Conservation (phyloP, 2,329 filamentous ascomycete species). For the Plenodomus lindquistii region DNA sequence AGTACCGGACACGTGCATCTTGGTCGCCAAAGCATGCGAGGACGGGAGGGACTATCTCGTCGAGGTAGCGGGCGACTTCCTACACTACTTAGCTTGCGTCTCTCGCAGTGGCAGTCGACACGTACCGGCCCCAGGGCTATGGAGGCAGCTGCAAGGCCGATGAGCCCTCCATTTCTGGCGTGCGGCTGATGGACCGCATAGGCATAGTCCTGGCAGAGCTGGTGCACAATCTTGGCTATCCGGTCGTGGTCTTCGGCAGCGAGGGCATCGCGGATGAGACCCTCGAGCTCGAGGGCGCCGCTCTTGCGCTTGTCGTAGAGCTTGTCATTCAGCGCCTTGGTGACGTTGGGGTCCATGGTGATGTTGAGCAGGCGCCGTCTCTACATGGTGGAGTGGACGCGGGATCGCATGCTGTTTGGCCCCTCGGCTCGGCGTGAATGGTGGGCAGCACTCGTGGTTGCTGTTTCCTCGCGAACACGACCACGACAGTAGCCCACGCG, state of each 20-base stretch:
- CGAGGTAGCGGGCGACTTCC: constrained; percentile 89
- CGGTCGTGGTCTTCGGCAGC: constrained; percentile 74
- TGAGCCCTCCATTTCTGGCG: constrained; percentile 92
- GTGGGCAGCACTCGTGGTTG: constrained; percentile 6
- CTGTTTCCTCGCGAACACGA: constrained; percentile 8
- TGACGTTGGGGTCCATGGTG: constrained; percentile 83
- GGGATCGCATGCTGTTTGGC: constrained; percentile 8
- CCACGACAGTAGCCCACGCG: constrained; percentile 4
- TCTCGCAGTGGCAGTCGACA: constrained; percentile 46
- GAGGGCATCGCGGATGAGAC: constrained; percentile 82
- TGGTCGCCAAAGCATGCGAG: constrained; percentile 97
- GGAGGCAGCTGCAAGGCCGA: constrained; percentile 90
- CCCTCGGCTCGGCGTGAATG: not conserved
- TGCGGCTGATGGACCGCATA: constrained; percentile 97
- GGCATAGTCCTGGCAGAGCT: constrained; percentile 96
- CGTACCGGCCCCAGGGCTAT: constrained; percentile 91
- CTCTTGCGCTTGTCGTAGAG: constrained; percentile 98
- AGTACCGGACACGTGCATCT: constrained; percentile 95
- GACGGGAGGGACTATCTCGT: constrained; percentile 93
- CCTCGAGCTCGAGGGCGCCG: constrained; percentile 92
- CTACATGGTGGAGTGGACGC: constrained; percentile 32
- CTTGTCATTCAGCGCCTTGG: constrained; percentile 94
- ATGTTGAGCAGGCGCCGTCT: constrained; percentile 12
- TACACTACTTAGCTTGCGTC: constrained; percentile 48
- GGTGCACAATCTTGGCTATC: constrained; percentile 87